Evolutionary conservation across 2,329 filamentous ascomycete genomes (phyloP).

Genomic region (Golovinomyces cichoracearum): DNA sequence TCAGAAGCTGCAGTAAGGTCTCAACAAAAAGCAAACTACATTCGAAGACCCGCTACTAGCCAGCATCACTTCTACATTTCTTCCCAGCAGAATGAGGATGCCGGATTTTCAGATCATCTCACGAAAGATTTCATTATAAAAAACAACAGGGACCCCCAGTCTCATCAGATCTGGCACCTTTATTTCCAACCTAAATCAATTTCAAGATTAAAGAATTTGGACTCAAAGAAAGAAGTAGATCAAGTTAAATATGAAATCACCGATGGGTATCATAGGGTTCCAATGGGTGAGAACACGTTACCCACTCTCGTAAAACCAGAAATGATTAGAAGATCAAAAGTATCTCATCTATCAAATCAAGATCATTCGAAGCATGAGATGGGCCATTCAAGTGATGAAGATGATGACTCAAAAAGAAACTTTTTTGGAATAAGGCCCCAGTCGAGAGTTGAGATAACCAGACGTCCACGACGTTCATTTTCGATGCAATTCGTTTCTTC

Average conservation of each 20-base stretch:
- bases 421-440: neutral
- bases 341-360: constrained; percentile 4
- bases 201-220: constrained; percentile 8
- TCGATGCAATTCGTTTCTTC: constrained; percentile 35
- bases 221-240: neutral
- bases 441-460: constrained; percentile 14
- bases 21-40: constrained; percentile 34
- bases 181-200: constrained; percentile 14
- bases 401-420: constrained; percentile 7
- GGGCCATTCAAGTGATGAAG: constrained; percentile 8
- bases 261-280: constrained; percentile 5
- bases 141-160: constrained; percentile 6
- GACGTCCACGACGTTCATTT: constrained; percentile 25
- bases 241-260: neutral
- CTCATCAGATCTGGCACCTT: constrained; percentile 11
- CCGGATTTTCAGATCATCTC: constrained; percentile 4
- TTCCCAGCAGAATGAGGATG: constrained; percentile 21
- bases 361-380: constrained; percentile 10
- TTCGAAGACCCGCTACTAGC: constrained; percentile 52
- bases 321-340: constrained; percentile 9
- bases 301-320: constrained; percentile 14
- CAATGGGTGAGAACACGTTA: constrained; percentile 9
- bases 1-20: constrained; percentile 23
- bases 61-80: constrained; percentile 51
- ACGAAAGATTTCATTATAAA: neutral